Base-by-base conservation (phyloP, 192 early-diverging fungal genomes). In the Geranomyces variabilis region DNA sequence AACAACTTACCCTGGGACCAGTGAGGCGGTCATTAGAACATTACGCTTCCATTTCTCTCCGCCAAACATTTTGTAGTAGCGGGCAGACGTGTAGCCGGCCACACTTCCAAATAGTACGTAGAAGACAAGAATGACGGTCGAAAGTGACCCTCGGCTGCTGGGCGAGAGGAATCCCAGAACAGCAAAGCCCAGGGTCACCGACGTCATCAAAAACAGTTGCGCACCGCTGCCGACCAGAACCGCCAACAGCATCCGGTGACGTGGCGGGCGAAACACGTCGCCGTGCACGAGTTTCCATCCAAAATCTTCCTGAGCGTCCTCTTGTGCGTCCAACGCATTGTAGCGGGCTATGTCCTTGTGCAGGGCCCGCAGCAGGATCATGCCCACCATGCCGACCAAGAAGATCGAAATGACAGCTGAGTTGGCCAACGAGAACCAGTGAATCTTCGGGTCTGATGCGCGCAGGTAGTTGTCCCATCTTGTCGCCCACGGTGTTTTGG, bases 81-180 rank as follows among this genome's bases (percentile, higher is more conserved):
- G 87, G 1, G 94, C 89, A 7, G 95, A 93, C 36, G 94, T 88
- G 69, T 90, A 96, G 19, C 96, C 96, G 7, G 94, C 89, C 26
- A 92, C 88, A 51, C 86, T 83, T 9, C 88, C 91, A 79, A 93
- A 98, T 45, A 90, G 63, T 76, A 98, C 89, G 79, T 93, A 97
- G 74, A 98, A 93, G 49, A 97, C 82, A 60, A 98, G 85, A 81
- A 92, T 92, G 30, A 94, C 91, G 1, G 95, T 96, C 12, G 84
- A 85, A 46, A 98, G 83, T 1, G 94, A 90, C 12, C 96, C 96
- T 60, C 96, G 94, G 80, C 90, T 71, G 15, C 81, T 83, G 8
- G 81, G 81, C 48, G 95, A 97, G 57, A 98, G 86, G 87, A 98
- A 98, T 7, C 96, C 96, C 62, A 98, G 90, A 17, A 93, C 86